Percentiles rank a stretch among this genome's conserved stretches.
Evolutionary conservation across 805 yeast genomes (phyloP).

Genomic region (Candida berthetii): DNA sequence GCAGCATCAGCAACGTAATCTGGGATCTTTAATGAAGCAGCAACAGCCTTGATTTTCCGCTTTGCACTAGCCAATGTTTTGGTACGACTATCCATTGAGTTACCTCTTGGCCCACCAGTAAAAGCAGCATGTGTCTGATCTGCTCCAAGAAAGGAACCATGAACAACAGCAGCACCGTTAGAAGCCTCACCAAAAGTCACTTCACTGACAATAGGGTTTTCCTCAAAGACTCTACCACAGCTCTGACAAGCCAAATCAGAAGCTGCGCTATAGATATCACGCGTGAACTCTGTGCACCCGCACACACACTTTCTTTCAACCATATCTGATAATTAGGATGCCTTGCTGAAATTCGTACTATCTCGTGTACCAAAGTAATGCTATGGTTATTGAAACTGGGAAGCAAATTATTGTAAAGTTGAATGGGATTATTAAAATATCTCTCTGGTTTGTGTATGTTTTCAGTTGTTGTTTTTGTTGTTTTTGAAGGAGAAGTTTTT

Average conservation of each 20-base stretch:
- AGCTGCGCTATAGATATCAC: constrained; percentile 52
- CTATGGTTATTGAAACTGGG: no score
- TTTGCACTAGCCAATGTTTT: constrained; percentile 85
- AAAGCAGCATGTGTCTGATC: constrained; percentile 75
- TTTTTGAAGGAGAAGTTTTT: no score
- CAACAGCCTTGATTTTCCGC: constrained; percentile 71
- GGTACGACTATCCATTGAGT: constrained; percentile 78
- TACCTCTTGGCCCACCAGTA: constrained; percentile 60
- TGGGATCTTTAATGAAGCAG: constrained; percentile 71
- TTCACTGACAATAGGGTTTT: constrained; percentile 92
- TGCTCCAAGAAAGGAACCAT: constrained; percentile 88
- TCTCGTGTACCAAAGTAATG: no score
- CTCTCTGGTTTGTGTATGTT: no score
- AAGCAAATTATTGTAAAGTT: no score
- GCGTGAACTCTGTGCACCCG: constrained; percentile 45
- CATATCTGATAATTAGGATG: no score
- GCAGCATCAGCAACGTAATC: constrained; percentile 86
- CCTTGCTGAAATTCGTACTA: no score
- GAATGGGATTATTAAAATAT: no score
- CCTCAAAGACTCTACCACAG: constrained; percentile 89
- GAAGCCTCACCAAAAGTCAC: constrained; percentile 91
- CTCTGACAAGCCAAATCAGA: constrained; percentile 72
- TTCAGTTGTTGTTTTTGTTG: no score
- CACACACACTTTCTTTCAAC: constrained; percentile 32
- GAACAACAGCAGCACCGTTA: constrained; percentile 92